A percentile compares a stretch with the other conserved stretches of the same genome.
Evolutionary conservation across 805 yeast genomes (phyloP).

Genomic region (Suhomyces prunicola): DNA sequence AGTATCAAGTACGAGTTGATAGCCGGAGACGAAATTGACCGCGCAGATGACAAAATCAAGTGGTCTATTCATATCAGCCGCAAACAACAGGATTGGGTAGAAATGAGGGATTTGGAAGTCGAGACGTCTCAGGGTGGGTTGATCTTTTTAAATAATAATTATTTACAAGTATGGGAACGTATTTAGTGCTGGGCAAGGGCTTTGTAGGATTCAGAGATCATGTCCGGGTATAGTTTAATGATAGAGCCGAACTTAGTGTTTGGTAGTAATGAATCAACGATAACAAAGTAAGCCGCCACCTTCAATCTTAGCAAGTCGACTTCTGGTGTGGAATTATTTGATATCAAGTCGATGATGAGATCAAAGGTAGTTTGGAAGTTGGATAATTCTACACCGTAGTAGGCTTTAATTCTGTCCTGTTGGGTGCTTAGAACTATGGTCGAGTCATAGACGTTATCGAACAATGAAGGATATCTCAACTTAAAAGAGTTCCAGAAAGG

Average conservation of each 20-base stretch:
- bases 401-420: not conserved
- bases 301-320: constrained; percentile 12
- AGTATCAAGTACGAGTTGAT: constrained; percentile 14
- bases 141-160: constrained; percentile 58
- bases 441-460: constrained; percentile 7
- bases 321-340: not conserved
- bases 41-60: constrained; percentile 38
- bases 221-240: constrained; percentile 4
- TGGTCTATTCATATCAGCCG: constrained; percentile 40
- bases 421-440: not conserved
- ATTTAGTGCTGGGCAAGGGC: constrained; percentile 5
- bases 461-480: constrained; percentile 24
- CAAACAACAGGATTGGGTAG: constrained; percentile 50
- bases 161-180: constrained; percentile 65
- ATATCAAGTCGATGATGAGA: constrained; percentile 8
- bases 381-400: constrained; percentile 7
- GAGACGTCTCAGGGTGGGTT: constrained; percentile 52
- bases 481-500: constrained; percentile 26
- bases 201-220: constrained; percentile 7
- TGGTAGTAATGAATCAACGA: constrained; percentile 15
- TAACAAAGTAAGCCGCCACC: constrained; percentile 12
- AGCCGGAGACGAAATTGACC: constrained; percentile 13
- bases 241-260: constrained; percentile 17
- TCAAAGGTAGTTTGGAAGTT: constrained; percentile 12
- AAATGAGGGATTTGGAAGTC: constrained; percentile 51